Evolutionary conservation across 1,284 basidiomycete genomes (phyloP), one percentile per base, ranked within the genome.

Genomic region (Sporisorium scitamineum): DNA sequence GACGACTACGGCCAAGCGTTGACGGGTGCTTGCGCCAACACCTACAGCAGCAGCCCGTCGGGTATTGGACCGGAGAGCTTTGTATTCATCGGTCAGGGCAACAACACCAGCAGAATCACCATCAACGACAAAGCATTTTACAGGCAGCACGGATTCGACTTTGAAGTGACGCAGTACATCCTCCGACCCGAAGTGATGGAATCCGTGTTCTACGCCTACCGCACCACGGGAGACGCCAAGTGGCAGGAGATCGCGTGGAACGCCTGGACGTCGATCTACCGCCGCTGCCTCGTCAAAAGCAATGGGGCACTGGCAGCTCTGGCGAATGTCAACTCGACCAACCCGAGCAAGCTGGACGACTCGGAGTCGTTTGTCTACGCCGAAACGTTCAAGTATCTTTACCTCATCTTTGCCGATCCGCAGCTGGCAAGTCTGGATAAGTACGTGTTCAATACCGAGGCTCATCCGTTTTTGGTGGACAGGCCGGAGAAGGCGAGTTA

Each of bases 251-350:
- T 90, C 79, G 94, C 93, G 16, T 97, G 95, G 94, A 83, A 88
- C 54, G 95, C 96, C 65, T 97, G 96, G 88, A 87, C 92, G 82
- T 90, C 94, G 2, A 95, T 97, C 78, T 89, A 94, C 80, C 90
- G 90, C 82, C 90, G 95, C 84, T 94, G 93, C 84, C 32, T 71
- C 13, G 63, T 62, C 13, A 88, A 88, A 59, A 86, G 95, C 29
- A 71, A 73, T 14, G 69, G 58, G 14, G 76, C 80, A 11, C 53
- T 75, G 11, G 76, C 80, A 5, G 65, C 72, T 4, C 51, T 82
- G 58, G 57, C 54, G 5, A 54, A 67, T 24, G 80, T 82, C 45
- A 69, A 68, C 54, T 20, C 60, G 27, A 62, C 78, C 8, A 45
- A 18, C 3, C 68, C 78, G n/a, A 45, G 14, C 1, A 61, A 79